Base-by-base conservation (phyloP, 1,284 basidiomycete species). In the Cutaneotrichosporon dermatis region DNA sequence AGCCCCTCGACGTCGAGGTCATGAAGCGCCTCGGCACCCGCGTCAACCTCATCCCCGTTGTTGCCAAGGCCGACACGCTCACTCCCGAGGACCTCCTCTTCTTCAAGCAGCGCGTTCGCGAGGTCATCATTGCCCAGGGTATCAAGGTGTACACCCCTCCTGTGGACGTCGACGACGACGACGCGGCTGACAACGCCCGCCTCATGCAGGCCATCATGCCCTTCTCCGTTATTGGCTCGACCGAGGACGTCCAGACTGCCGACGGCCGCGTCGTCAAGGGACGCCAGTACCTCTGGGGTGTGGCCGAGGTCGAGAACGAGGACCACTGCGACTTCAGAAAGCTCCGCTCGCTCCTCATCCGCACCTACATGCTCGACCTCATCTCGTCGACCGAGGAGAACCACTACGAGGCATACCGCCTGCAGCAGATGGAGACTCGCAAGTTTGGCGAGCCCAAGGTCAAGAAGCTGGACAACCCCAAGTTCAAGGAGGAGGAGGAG, bases 401-500 rank as follows among this genome's bases (percentile, higher is more conserved):
- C 36, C 96, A 99, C 80, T 99, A 99, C 78, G 96, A 99, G 82
- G 90, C 90, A 78, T 99, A 99, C 84, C 86, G 95, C 61, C 92
- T 97, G 75, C 85, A 92, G 66, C 96, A 99, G 82, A 98, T 99
- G 96, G 96, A 99, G 84, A 98, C 95, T 15, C 88, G 96, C 80
- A 99, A 99, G 82, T 96, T 94, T 69, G 95, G 95, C 68, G 96
- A 99, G 80, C 88, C 93, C 69, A 98, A 98, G 83, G 92, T 96
- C 70, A 95, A 93, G 85, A 98, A 97, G 82, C 83, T 94, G 67
- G 95, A 99, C 81, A 99, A 99, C 80, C 96, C 96, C 71, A 98
- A 98, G 81, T 99, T 96, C 87, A 95, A 95, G 83, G 96, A 99
- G 79, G 95, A 99, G 80, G 95, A 99, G 78, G 95, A 99, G 79